Conservation (phyloP, 1,284 basidiomycete genomes). For the Melampsora americana region DNA sequence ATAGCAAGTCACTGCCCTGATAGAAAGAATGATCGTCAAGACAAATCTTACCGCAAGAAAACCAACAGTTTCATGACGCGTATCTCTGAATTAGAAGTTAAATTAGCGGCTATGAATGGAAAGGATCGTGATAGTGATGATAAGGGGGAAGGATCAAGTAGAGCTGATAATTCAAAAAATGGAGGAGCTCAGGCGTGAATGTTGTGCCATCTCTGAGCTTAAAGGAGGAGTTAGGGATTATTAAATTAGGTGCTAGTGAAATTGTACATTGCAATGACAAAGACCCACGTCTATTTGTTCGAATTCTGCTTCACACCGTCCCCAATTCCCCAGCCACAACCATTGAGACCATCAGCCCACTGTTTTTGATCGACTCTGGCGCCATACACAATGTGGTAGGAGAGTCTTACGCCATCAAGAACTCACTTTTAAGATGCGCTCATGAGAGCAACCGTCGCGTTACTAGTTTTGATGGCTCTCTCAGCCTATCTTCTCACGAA, state of each 20-base stretch:
- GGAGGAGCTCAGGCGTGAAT: slow-evolving; percentile 9
- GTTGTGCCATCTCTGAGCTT: slow-evolving; percentile 2
- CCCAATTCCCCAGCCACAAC: not conserved
- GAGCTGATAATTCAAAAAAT: not conserved
- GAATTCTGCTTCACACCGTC: not conserved
- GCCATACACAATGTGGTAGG: not conserved
- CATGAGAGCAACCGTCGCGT: too few species aligned
- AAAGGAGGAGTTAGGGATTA: not conserved
- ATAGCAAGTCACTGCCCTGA: not conserved
- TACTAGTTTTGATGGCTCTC: too few species aligned
- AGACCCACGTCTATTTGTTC: not conserved
- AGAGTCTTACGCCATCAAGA: slow-evolving; percentile 3
- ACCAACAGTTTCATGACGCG: too few species aligned
- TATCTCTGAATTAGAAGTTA: too few species aligned
- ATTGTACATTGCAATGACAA: too few species aligned
- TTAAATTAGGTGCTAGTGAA: not conserved
- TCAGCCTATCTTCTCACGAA: too few species aligned
- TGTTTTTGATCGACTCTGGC: slow-evolving; percentile 7
- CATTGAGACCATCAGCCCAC: too few species aligned
- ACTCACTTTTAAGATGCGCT: too few species aligned
- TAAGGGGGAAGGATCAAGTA: not conserved
- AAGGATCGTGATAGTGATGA: not conserved
- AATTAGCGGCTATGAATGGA: not conserved
- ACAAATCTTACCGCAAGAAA: not conserved
- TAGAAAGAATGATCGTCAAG: not conserved